Evolutionary conservation across 2,329 filamentous ascomycete genomes (phyloP).

Genomic region (Mariannaea sp.): DNA sequence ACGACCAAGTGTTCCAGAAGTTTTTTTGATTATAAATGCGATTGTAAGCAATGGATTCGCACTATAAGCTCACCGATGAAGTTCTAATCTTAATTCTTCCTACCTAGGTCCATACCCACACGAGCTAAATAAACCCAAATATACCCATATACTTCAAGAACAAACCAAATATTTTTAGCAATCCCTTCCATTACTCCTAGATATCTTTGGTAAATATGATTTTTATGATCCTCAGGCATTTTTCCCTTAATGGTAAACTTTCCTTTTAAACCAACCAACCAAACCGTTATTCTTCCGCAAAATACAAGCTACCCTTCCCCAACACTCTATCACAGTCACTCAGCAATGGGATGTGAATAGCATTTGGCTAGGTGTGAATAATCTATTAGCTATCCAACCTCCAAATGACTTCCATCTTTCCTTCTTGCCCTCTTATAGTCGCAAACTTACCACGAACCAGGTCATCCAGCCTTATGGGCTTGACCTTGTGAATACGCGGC

Average conservation of each 20-base stretch:
- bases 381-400: background rate
- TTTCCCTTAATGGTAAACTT: slow-evolving; percentile 6
- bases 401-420: background rate
- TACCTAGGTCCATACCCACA: background rate
- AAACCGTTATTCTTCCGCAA: slow-evolving; percentile 7
- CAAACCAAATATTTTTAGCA: background rate
- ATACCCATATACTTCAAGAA: background rate
- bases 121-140: background rate
- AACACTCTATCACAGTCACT: background rate
- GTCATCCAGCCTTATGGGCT: background rate
- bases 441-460: background rate
- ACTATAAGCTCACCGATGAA: background rate
- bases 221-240: slow-evolving; percentile 1
- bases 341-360: slow-evolving; percentile 16
- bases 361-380: background rate
- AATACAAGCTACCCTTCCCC: slow-evolving; percentile 1
- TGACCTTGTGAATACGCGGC: background rate
- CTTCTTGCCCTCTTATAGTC: background rate
- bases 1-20: background rate
- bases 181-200: background rate
- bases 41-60: background rate
- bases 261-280: slow-evolving; percentile 3
- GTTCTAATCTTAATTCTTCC: too few species aligned
- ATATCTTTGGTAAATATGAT: background rate
- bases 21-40: background rate